Evolutionary conservation across 169 alveolate genomes (phyloP).

Genomic region (Cryptosporidium andersoni): DNA sequence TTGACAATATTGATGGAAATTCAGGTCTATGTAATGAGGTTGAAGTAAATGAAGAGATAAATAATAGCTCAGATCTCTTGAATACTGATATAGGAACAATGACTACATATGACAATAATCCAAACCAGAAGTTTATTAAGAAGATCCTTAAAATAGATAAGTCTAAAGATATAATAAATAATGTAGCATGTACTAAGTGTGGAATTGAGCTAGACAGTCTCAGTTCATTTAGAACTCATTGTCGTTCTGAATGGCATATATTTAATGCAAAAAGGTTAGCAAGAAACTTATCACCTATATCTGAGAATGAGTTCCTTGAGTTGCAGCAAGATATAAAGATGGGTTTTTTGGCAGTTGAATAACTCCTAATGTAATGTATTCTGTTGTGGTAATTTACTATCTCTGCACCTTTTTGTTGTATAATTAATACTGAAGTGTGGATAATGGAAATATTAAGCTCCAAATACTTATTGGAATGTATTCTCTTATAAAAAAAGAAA

Average conservation of each 20-base stretch:
- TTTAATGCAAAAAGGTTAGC: conserved; percentile 81
- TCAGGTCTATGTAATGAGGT: no score
- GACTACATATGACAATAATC: not conserved
- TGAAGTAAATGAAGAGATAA: no score
- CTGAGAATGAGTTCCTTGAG: conserved; percentile 79
- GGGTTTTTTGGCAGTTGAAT: conserved; percentile 68
- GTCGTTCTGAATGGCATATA: conserved; percentile 83
- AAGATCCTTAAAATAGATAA: not conserved
- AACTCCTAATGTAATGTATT: not conserved
- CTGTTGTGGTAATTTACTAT: not conserved
- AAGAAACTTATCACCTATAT: conserved; percentile 80
- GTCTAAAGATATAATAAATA: not conserved
- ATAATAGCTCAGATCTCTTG: no score
- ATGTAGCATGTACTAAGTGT: conserved; percentile 65
- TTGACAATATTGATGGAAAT: no score
- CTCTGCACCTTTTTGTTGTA: no score
- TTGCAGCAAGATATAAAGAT: conserved; percentile 53
- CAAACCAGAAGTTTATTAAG: not conserved
- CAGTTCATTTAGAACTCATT: conserved; percentile 77
- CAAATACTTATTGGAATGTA: no score
- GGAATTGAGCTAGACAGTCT: conserved; percentile 74
- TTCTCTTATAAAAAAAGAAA: no score
- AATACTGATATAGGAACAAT: no score
- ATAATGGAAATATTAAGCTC: no score
- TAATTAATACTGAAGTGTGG: no score